Base-by-base conservation (phyloP, 2,329 filamentous ascomycete genomes). In the Colletotrichum lentis region DNA sequence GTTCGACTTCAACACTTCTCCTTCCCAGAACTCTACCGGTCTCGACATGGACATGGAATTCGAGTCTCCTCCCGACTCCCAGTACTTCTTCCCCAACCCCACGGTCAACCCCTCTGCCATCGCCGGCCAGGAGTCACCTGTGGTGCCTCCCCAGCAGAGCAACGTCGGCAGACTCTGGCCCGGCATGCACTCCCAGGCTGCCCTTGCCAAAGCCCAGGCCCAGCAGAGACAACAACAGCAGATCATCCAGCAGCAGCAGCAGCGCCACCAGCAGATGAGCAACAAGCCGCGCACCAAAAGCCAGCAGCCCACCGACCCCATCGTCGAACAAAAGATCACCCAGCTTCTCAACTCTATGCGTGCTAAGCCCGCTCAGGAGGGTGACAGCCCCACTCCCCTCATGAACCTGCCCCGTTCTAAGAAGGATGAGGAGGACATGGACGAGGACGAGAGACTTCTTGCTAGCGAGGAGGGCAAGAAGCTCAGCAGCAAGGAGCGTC, bases 391-490 rank as follows among this genome's bases (percentile, higher is more conserved):
- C 31, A 74, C 78, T 41, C 77, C 85, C 14, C 78, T 90, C n/a
- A 84, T 88, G 64, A 90, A 93, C 76, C 86, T 93, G 73, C 84
- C 90, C 57, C 90, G 90, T 71, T 81, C 87, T 71, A 94, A 90
- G 85, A 98, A 98, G 85, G 94, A 97, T 52, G 94, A 98, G 75
- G 94, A 97, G 70, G 95, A 98, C 61, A 98, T 99, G 95, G 96
- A 99, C 74, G 95, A 97, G 79, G 96, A 98, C 74, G 96, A 98
- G 84, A 88, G 93, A 72, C 85, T 97, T 11, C 85, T 97, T 24
- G 93, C 93, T n/a, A 97, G 94, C 69, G 96, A 99, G 75, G 95
- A 97, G 81, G 96, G 95, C 75, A 99, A 99, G 90, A 97, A 97
- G 84, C 87, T 99, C n/a, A 96, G 90, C 80, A 97, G 93, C 84